Evolutionary conservation across 176 grass and related monocot genomes (phyloP), one percentile per base, ranked within the genome.

Genomic region (Phragmites australis): DNA sequence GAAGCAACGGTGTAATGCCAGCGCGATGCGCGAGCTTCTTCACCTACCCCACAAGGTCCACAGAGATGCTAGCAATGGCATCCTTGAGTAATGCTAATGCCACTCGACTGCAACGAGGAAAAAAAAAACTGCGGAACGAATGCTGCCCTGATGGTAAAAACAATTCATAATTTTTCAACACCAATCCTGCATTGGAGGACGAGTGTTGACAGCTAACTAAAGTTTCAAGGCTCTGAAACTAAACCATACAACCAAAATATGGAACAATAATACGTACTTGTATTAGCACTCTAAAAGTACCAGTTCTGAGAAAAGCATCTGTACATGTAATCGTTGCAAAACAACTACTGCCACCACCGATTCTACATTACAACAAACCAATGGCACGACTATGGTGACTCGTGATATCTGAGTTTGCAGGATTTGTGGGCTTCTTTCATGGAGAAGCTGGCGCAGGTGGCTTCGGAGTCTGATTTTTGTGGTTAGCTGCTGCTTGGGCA

Each of bases 381-480:
- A 44, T 27, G 34, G 2, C 32, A 23, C 66, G 56, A 55, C 54
- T 11, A 45, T 30, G 75, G 19, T 25, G 40, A 70, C 41, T 11
- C 54, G 11, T 41, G 42, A 25, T 37, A 66, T 32, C 57, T 43
- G 14, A 41, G 21, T 46, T 68, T 46, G 40, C 13, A 58, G 6
- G 59, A 21, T 46, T 52, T 8, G 21, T 80, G 60, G 40, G 23
- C 49, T 23, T 81, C 22, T 85, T 84, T 93, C 50, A 89, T 19
- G 88, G 88, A 44, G 92, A 91, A 51, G 72, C 65, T 23, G 82
- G 76, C 12, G 51, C 59, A 32, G 88, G 79, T 78, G 83, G 88
- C 64, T 94, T 94, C 21, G 72, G 27, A 73, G 80, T 65, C 77
- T 94, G 92, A 59, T 82, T 80, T 89, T 89, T 94, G 58, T 81